These are phyloP conservation scores for Anacardium occidentale DNA, from an alignment of 345 rosid species.

Conservation along the genomic window DNA sequence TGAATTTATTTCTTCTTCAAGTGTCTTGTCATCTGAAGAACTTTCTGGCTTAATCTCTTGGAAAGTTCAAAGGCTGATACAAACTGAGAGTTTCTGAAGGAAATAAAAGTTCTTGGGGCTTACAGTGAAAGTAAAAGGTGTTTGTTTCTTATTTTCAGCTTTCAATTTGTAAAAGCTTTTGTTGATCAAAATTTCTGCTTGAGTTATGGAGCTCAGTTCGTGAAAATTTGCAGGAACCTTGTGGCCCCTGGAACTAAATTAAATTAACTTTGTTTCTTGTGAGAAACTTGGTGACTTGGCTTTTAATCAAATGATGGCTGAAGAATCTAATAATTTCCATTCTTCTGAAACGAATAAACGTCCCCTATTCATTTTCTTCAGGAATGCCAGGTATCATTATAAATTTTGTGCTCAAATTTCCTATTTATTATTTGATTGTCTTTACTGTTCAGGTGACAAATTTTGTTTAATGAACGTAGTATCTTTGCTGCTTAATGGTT, in stretches of 20 bases:
- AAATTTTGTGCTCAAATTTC: background rate
- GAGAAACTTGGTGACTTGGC: background rate
- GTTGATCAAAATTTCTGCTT: background rate
- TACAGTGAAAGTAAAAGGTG: slow-evolving; percentile 2
- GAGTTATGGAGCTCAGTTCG: slow-evolving; percentile 16
- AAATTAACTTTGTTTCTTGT: slow-evolving; percentile 5
- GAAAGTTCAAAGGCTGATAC: background rate
- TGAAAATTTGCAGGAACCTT: background rate
- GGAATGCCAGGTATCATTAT: slow-evolving; percentile 51
- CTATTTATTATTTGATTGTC: background rate
- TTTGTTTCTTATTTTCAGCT: background rate
- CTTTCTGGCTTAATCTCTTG: background rate
- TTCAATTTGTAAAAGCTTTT: background rate
- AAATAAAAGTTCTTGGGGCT: slow-evolving; percentile 13
- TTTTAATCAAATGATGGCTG: slow-evolving; percentile 36
- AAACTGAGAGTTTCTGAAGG: background rate
- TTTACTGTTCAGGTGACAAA: no score
- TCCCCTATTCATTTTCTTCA: slow-evolving; percentile 57
- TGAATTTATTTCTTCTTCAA: background rate
- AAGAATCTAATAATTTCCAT: slow-evolving; percentile 37
- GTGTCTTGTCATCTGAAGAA: no score
- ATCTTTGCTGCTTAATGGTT: background rate
- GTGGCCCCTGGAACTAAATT: no score
- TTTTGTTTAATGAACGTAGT: no score
- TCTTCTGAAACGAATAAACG: slow-evolving; percentile 30